Percentiles rank a stretch among this genome's conserved stretches.
Evolutionary conservation across 1,284 basidiomycete genomes (phyloP).

Genomic region (Laetiporus sulphureus): DNA sequence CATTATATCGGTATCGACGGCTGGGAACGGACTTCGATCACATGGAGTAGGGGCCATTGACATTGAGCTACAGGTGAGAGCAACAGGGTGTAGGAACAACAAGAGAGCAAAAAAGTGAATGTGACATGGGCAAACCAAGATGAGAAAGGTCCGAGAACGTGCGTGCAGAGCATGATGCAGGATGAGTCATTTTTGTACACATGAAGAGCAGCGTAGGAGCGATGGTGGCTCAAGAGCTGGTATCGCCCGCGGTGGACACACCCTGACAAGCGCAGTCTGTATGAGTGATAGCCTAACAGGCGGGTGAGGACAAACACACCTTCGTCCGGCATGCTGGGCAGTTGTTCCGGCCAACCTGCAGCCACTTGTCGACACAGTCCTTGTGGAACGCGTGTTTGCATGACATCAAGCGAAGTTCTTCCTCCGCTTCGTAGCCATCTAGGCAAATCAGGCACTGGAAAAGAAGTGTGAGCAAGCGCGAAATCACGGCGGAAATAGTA

Average conservation of each 20-base stretch:
- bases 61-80: conserved; percentile 16
- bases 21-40: neutral
- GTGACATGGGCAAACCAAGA: conserved; percentile 6
- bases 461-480: conserved; percentile 6
- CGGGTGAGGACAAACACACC: conserved; percentile 29
- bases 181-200: neutral
- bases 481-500: conserved; percentile 1
- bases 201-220: neutral
- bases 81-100: conserved; percentile 15
- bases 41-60: conserved; percentile 3
- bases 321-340: conserved; percentile 84
- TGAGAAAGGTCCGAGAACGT: conserved; percentile 6
- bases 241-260: conserved; percentile 18
- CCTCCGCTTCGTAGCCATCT: conserved; percentile 71
- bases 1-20: neutral
- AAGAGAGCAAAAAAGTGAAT: conserved; percentile 1
- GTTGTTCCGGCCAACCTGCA: conserved; percentile 79
- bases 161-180: neutral
- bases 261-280: conserved; percentile 10
- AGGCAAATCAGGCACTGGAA: conserved; percentile 74
- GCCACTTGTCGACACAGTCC: conserved; percentile 82
- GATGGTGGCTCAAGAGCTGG: conserved; percentile 6
- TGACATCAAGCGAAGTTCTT: conserved; percentile 70
- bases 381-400: conserved; percentile 87
- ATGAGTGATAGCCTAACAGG: neutral